Evolutionary conservation across 305 asterid species (phyloP).

Genomic region (Caryopteris hybrid): DNA sequence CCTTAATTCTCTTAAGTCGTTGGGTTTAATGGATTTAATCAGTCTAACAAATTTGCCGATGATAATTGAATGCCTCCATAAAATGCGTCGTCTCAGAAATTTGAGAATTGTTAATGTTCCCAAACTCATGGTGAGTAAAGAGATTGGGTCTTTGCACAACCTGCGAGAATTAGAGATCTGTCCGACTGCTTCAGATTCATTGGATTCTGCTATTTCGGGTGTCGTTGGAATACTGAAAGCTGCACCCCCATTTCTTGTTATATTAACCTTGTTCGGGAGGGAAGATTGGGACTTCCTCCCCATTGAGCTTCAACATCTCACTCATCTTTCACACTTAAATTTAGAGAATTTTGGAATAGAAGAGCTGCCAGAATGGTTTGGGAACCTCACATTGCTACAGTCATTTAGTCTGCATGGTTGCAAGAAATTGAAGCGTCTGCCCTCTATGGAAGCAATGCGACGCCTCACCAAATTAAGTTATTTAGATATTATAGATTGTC

Average conservation of each 20-base stretch:
- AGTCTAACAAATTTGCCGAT: background rate
- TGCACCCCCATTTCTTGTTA: background rate
- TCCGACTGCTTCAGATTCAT: background rate
- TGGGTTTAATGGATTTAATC: background rate
- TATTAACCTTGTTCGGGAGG: background rate
- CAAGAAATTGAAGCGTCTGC: background rate
- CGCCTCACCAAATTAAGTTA: background rate
- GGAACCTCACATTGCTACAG: background rate
- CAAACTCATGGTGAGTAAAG: background rate
- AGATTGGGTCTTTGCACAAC: background rate
- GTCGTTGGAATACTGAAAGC: fast-evolving
- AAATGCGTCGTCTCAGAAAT: background rate
- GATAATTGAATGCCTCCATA: background rate
- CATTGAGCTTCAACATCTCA: conserved; percentile 9
- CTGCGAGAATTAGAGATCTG: background rate
- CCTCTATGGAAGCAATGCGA: background rate
- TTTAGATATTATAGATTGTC: background rate
- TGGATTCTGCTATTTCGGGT: background rate
- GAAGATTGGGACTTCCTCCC: background rate
- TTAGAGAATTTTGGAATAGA: background rate
- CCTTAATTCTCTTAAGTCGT: background rate
- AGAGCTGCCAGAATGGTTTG: background rate
- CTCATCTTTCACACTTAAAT: background rate
- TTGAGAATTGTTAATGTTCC: background rate
- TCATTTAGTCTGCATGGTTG: background rate